Percentiles rank a stretch among this genome's conserved stretches.
Conservation (phyloP, 495 filamentous ascomycete species). For the Acidiella bohemica region DNA sequence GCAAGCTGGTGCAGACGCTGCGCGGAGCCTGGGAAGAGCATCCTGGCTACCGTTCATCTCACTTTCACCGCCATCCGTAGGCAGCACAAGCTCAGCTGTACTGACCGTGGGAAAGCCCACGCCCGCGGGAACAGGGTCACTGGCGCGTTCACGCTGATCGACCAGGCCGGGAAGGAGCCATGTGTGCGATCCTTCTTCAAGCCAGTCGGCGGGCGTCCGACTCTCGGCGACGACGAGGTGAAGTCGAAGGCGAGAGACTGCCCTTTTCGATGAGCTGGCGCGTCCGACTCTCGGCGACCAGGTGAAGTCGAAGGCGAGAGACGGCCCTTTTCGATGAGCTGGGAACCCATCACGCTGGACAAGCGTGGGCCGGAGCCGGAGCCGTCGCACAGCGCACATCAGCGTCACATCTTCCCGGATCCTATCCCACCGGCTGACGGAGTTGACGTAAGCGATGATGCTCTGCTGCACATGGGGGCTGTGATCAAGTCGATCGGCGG, state of each 20-base stretch:
- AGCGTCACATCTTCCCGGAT: slow-evolving; percentile 41
- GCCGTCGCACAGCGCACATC: slow-evolving; percentile 30
- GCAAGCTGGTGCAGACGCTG: slow-evolving; percentile 21
- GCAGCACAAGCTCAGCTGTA: background rate
- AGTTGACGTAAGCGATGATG: slow-evolving; percentile 37
- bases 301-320: too few species aligned
- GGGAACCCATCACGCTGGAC: slow-evolving; percentile 33
- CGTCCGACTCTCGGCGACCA: too few species aligned
- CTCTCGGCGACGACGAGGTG: too few species aligned
- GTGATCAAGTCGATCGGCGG: slow-evolving; percentile 41
- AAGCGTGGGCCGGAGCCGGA: slow-evolving; percentile 26
- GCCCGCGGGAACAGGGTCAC: slow-evolving; percentile 37
- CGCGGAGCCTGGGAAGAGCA: slow-evolving; percentile 34
- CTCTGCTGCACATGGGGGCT: slow-evolving; percentile 39
- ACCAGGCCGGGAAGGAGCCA: too few species aligned
- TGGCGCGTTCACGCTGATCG: slow-evolving; percentile 39
- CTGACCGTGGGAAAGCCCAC: slow-evolving; percentile 32
- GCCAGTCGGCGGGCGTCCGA: too few species aligned
- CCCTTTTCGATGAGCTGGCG: too few species aligned
- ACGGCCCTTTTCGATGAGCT: too few species aligned
- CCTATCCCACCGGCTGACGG: slow-evolving; percentile 41
- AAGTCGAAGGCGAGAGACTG: too few species aligned
- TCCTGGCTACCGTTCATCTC: slow-evolving; percentile 32
- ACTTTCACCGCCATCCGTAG: too few species aligned
- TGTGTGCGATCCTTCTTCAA: too few species aligned